Percentiles rank a stretch among this genome's conserved stretches.
phyloP scores from a whole-genome alignment of 1,284 basidiomycete genomes.

The Ganoderma multipileum region DNA sequence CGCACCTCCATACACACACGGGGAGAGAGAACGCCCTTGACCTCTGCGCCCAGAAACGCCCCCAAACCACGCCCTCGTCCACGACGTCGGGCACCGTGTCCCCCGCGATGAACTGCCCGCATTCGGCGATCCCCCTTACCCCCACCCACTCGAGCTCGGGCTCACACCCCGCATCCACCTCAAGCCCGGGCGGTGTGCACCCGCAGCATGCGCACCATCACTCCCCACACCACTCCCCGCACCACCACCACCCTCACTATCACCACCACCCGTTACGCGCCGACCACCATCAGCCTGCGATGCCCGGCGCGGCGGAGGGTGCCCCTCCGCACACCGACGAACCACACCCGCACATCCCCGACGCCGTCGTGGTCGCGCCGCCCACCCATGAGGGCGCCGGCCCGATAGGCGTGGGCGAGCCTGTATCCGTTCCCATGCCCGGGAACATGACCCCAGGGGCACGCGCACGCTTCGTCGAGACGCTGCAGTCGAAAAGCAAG shows the following conservation, averaged over 20 bases:
- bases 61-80: conserved; percentile 32
- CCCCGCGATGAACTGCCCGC: conserved; percentile 32
- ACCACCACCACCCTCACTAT: neutral
- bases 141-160: conserved; percentile 18
- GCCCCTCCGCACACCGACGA: conserved; percentile 17
- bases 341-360: conserved; percentile 23
- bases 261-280: neutral
- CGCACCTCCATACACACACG: conserved; percentile 1
- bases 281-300: conserved; percentile 13
- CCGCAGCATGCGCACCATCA: conserved; percentile 8
- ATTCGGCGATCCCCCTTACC: conserved; percentile 28
- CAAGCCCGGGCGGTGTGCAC: conserved; percentile 4
- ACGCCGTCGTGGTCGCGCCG: conserved; percentile 19
- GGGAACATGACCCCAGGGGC: conserved; percentile 23
- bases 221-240: conserved; percentile 9
- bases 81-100: conserved; percentile 40
- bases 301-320: conserved; percentile 16
- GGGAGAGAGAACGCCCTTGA: conserved; percentile 19
- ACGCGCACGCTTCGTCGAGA: conserved; percentile 38
- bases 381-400: conserved; percentile 3
- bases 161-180: conserved; percentile 19
- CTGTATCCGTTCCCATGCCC: conserved; percentile 6
- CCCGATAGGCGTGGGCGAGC: conserved; percentile 1
- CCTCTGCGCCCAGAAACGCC: conserved; percentile 36
- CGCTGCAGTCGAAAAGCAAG: conserved; percentile 40